A percentile compares a stretch with the other conserved stretches of the same genome.
Conservation (phyloP, 2,329 filamentous ascomycete genomes). For the Aspergillus pseudoviridinutans region DNA sequence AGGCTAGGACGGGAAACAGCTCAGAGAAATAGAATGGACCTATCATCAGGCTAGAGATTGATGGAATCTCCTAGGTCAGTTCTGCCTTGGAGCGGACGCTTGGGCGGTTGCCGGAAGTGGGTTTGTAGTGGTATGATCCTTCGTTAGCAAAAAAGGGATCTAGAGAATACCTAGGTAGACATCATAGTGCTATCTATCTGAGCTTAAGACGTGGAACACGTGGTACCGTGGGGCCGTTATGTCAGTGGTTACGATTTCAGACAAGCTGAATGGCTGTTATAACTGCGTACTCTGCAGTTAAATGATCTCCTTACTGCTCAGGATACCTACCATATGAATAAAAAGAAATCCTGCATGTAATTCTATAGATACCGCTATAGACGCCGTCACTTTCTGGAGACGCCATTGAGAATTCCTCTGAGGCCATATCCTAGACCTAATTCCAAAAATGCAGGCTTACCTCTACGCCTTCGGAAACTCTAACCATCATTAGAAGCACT, state of each 20-base stretch:
- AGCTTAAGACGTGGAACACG: constrained; percentile 6
- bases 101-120: background rate
- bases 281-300: background rate
- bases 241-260: background rate
- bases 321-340: too few species aligned
- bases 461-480: background rate
- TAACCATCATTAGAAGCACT: background rate
- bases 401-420: too few species aligned
- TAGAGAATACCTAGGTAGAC: background rate
- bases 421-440: background rate
- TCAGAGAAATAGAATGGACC: background rate
- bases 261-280: background rate
- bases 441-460: background rate
- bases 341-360: background rate
- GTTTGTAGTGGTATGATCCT: constrained; percentile 7
- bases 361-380: background rate
- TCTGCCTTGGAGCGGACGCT: background rate
- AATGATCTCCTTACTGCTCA: too few species aligned
- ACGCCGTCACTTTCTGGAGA: too few species aligned
- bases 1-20: background rate
- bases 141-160: background rate
- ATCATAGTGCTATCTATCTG: background rate
- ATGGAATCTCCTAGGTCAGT: background rate
- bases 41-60: background rate
- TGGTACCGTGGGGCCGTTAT: constrained; percentile 6